Conservation (phyloP, 2,329 filamentous ascomycete species). For the Tolypocladium sp. region DNA sequence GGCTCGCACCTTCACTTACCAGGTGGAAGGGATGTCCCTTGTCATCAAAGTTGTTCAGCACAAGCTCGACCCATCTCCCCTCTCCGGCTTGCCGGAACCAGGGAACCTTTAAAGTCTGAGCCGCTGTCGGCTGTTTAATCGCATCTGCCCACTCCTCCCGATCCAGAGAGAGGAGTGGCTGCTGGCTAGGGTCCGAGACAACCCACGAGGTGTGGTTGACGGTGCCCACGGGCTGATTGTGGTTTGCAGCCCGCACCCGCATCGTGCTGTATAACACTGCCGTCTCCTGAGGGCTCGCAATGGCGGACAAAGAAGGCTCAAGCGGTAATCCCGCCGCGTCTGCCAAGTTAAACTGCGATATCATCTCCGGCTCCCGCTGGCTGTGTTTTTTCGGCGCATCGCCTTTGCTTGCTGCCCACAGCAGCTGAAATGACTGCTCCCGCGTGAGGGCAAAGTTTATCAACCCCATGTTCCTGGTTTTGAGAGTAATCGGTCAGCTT, state of each 20-base stretch:
- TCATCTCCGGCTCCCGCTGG: background rate
- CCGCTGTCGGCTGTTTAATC: conserved; percentile 7
- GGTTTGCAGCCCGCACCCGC: conserved; percentile 7
- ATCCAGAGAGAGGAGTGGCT: conserved; percentile 8
- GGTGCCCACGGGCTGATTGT: conserved; percentile 11
- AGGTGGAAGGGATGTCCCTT: conserved; percentile 40
- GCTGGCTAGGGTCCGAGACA: background rate
- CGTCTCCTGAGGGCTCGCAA: conserved; percentile 2
- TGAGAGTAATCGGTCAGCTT: background rate
- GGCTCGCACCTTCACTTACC: conserved; percentile 13
- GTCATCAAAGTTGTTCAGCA: conserved; percentile 42
- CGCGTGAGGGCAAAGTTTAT: conserved; percentile 10
- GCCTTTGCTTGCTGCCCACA: background rate
- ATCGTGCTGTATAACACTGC: conserved; percentile 11
- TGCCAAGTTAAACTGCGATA: conserved; percentile 1
- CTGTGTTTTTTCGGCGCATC: background rate
- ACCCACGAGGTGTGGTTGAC: conserved; percentile 13
- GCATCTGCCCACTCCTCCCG: conserved; percentile 5
- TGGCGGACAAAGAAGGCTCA: background rate
- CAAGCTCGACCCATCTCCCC: conserved; percentile 33
- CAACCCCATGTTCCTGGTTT: conserved; percentile 10
- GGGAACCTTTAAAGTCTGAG: conserved; percentile 7
- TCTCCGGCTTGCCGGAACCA: conserved; percentile 6
- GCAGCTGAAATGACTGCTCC: conserved; percentile 9
- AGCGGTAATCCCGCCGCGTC: background rate